Base-by-base conservation (phyloP, 331 rosid species). In the Ulmus americana region DNA sequence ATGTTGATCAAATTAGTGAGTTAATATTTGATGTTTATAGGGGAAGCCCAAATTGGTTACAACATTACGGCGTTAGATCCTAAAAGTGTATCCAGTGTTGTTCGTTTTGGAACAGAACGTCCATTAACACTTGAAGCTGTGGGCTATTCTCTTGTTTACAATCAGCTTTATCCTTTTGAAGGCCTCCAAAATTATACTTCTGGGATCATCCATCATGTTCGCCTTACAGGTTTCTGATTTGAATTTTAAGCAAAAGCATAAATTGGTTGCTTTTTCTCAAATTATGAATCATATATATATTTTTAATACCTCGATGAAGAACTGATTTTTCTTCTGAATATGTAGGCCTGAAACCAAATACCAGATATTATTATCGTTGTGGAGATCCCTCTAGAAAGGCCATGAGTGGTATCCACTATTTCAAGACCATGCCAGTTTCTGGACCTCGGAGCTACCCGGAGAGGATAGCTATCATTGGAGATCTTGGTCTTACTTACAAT, bases 161-260 rank as follows among this genome's bases (percentile, higher is more conserved):
- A 35, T 68, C 95, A 90, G 65, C 90, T 87, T 15, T 87, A 87
- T 73, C 97, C 95, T 71, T 90, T 70, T 35, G 82, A 85, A 60
- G 95, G 95, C 54, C 88, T 90, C 75, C 87, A 81, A 75, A 90
- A 90, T 67, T 87, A 90, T 67, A 83, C 94, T 61, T 90, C 97
- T 7, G 97, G 97, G 66, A 90, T 90, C 74, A 87, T 90, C 72
- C 95, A 87, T 71, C 97, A 87, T 20, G 97, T 87, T 76, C 90
- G 74, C 46, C 86, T 90, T 45, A 80, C 77, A 72, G 92, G 95
- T 90, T 50, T 63, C 4, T n/a, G 15, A 11, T 1, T 18, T 9
- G 16, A 49, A 49, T 63, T 61, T 46, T n/a, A 8, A 5, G 45
- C 1, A 0, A 12, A 57, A 35, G 40, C 15, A 15, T 22, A 8